A percentile compares a stretch with the other conserved stretches of the same genome.
Conservation (phyloP, 1,139 yeast species). For the Entelexis sorbosivorans region DNA sequence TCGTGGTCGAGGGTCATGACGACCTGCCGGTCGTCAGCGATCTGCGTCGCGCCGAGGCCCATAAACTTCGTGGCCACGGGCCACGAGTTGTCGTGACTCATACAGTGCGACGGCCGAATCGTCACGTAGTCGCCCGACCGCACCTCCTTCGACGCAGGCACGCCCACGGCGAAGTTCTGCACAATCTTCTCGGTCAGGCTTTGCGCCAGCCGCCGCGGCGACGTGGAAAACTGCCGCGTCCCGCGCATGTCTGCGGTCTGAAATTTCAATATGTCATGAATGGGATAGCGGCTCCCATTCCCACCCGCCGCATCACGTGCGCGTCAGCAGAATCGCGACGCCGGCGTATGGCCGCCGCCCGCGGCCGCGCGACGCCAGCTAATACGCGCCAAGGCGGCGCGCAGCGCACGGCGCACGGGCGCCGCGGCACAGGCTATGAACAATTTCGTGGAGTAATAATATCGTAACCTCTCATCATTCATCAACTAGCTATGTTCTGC, state of each 20-base stretch:
- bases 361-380: too few relatives aligned
- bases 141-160: slow-evolving; percentile 59
- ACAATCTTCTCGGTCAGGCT: slow-evolving; percentile 92
- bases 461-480: not conserved
- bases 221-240: slow-evolving; percentile 15
- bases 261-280: slow-evolving; percentile 1
- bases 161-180: slow-evolving; percentile 80
- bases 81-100: slow-evolving; percentile 99
- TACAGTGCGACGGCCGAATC: slow-evolving; percentile 90
- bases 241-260: not conserved
- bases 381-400: too few relatives aligned
- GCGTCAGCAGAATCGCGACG: not conserved
- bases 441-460: too few relatives aligned
- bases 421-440: too few relatives aligned
- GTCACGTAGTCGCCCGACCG: slow-evolving; percentile 90
- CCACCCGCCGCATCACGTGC: not conserved
- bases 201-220: slow-evolving; percentile 35
- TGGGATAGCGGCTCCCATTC: not conserved
- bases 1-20: slow-evolving; percentile 96
- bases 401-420: too few relatives aligned
- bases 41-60: slow-evolving; percentile 82
- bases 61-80: slow-evolving; percentile 95
- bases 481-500: too few relatives aligned
- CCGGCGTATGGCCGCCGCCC: not conserved
- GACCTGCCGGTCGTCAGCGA: slow-evolving; percentile 76